Conservation (phyloP, 169 alveolate species). For the Toxoplasma gondii region DNA sequence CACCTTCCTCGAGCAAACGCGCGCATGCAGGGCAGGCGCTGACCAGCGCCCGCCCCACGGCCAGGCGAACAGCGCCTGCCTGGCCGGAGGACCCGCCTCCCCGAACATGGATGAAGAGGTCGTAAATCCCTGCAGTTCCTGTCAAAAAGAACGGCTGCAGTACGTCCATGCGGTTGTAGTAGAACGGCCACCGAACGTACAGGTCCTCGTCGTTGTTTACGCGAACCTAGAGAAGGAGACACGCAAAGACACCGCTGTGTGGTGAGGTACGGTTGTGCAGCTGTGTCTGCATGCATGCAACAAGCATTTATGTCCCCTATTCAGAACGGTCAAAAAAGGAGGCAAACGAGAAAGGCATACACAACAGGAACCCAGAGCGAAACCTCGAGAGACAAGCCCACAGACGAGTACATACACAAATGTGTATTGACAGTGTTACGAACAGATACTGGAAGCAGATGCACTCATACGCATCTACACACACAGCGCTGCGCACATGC, state of each 20-base stretch:
- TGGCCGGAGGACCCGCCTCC: conserved; percentile 90
- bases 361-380: too few relatives aligned
- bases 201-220: conserved; percentile 84
- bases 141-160: conserved; percentile 83
- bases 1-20: conserved; percentile 74
- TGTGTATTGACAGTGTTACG: too few relatives aligned
- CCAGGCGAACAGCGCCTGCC: conserved; percentile 83
- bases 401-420: too few relatives aligned
- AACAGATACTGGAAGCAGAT: too few relatives aligned
- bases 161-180: conserved; percentile 82
- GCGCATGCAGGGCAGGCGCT: conserved; percentile 79
- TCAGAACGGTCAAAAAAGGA: too few relatives aligned
- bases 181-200: conserved; percentile 84
- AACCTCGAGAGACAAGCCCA: too few relatives aligned
- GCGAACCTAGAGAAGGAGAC: conserved; percentile 66
- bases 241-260: neutral
- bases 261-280: neutral
- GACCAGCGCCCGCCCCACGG: conserved; percentile 85
- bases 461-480: too few relatives aligned
- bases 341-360: too few relatives aligned
- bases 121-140: conserved; percentile 82
- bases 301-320: too few relatives aligned
- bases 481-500: too few relatives aligned
- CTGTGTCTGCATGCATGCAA: neutral
- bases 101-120: conserved; percentile 78